These are phyloP conservation scores for Jaapia argillacea DNA, from an alignment of 768 basidiomycete species.

Conservation along the genomic window DNA sequence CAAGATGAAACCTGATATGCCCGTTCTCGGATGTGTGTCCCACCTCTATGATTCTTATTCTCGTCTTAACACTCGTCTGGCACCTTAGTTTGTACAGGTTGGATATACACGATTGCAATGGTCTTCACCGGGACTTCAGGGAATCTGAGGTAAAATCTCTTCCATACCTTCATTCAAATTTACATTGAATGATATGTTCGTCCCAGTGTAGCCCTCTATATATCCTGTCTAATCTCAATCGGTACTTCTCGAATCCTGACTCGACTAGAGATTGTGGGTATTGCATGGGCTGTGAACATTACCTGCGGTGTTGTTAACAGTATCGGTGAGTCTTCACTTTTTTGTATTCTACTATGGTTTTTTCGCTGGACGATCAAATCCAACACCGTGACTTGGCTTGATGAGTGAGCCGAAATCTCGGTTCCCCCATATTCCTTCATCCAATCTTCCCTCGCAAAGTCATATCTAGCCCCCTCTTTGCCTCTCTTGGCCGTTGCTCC, in stretches of 20 bases:
- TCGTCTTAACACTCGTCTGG: not conserved
- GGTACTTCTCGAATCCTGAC: constrained; percentile 32
- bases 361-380: too few species aligned
- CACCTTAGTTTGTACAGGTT: constrained; percentile 33
- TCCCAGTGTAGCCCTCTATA: constrained; percentile 37
- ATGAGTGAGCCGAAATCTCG: too few species aligned
- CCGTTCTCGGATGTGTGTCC: constrained; percentile 40
- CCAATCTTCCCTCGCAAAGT: too few species aligned
- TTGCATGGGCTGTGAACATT: constrained; percentile 51
- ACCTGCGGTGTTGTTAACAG: constrained; percentile 45
- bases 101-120: constrained; percentile 54
- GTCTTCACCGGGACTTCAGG: constrained; percentile 50
- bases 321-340: too few species aligned
- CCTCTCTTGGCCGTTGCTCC: too few species aligned
- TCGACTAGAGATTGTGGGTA: constrained; percentile 37
- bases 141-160: constrained; percentile 33
- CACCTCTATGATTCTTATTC: constrained; percentile 1
- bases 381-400: too few species aligned
- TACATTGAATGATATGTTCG: not conserved
- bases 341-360: too few species aligned
- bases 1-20: constrained; percentile 45
- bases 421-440: too few species aligned
- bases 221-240: constrained; percentile 45
- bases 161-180: not conserved
- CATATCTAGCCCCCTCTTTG: too few species aligned